Base-by-base conservation (phyloP, 2,329 filamentous ascomycete genomes). In the Fusarium subglutinans region DNA sequence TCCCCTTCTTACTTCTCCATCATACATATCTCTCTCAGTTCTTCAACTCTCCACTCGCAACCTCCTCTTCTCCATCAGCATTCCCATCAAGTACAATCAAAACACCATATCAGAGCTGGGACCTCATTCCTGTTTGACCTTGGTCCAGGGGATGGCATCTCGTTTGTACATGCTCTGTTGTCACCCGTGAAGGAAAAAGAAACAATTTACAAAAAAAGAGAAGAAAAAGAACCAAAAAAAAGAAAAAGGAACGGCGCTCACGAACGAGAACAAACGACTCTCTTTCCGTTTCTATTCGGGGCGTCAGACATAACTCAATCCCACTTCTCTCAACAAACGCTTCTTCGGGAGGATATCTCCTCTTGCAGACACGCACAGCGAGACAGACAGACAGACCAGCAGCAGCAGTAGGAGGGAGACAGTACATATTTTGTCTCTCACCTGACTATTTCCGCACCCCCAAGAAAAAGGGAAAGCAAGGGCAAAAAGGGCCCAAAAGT, bases 401-500 rank as follows among this genome's bases (percentile, higher is more conserved):
- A 33, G 22, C 58, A 33, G 22, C 58, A 70, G 51, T 33, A 44
- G 65, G 63, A 70, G 67, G 47, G 58, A 58, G 59, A 69, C 35
- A 61, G 65, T 55, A 51, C 55, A 58, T 58, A 57, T 61, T 67
- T 63, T 64, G 66, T 71, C 63, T 74, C 68, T 71, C 68, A 70
- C 70, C 73, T 76, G 65, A 72, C 70, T 72, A 72, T 72, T 72
- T 72, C 70, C 70, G 70, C 70, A 72, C 70, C 64, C 71, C 63
- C 68, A 70, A 58, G 66, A 65, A 62, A 33, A 65, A 67, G 45
- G 41, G 44, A 45, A 53, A 62, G 59, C 53, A 67, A 50, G 54
- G 54, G 60, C 58, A 69, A 55, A 56, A 51, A 64, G 69, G 69
- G 51, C 69, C 64, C 58, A 69, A 55, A 70, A 69, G 69, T 64